Conservation (phyloP, 495 filamentous ascomycete genomes). For the Neurospora sp. region DNA sequence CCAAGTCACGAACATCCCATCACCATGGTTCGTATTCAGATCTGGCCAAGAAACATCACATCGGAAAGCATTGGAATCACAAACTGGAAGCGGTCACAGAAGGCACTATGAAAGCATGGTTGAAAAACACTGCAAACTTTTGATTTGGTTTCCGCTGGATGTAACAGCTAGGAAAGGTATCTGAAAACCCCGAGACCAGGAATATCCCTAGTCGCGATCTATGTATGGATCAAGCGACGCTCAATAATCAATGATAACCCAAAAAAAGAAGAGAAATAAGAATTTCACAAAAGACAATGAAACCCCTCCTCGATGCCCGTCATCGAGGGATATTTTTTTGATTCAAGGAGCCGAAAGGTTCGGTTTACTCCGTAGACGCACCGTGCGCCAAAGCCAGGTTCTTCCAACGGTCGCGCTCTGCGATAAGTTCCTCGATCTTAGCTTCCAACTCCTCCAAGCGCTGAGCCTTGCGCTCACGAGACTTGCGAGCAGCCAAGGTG, state of each 20-base stretch:
- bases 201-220: neutral
- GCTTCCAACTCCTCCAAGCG: conserved; percentile 54
- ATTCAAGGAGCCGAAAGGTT: conserved; percentile 20
- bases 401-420: conserved; percentile 52
- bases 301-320: conserved; percentile 20
- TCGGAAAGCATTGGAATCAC: neutral
- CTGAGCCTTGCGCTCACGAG: conserved; percentile 70
- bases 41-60: neutral
- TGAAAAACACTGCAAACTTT: neutral
- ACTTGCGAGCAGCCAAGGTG: conserved; percentile 91
- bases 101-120: neutral
- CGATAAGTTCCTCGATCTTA: conserved; percentile 36
- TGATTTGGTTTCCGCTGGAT: neutral
- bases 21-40: neutral
- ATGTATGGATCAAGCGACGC: neutral
- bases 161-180: neutral
- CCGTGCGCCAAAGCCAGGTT: conserved; percentile 36
- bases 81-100: neutral
- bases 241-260: neutral
- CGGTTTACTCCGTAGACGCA: conserved; percentile 24
- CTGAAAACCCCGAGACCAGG: neutral
- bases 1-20: neutral
- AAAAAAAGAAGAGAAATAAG: conserved; percentile 10
- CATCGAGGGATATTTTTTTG: conserved; percentile 23
- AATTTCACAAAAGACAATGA: conserved; percentile 8